Base-by-base conservation (phyloP, 192 early-diverging fungal genomes). In the Mycoemilia scoparia region DNA sequence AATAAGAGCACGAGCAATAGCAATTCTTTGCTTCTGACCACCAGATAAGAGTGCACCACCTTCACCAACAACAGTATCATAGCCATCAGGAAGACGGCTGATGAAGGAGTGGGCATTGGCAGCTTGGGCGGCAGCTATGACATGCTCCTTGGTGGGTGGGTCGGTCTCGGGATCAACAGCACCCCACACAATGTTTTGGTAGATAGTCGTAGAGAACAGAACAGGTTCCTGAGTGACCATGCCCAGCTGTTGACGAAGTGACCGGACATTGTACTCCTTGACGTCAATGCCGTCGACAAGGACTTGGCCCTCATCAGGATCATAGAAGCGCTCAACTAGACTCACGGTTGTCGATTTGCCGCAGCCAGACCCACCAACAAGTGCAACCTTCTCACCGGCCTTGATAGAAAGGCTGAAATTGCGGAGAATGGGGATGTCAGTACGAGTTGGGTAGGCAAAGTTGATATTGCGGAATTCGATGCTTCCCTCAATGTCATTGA, bases 1-100 rank as follows among this genome's bases (percentile, higher is more conserved):
- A 25, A 90, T 67, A 33, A 95, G 64, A 12, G 87, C 85, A 24
- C 89, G 71, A 8, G 89, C 88, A 66, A 97, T 93, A 36, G 87
- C 85, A 48, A 92, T 85, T 41, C 91, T 76, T 48, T 91, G 92
- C 57, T 91, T 91, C 53, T 96, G 91, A 10, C 91, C 91, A 34
- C 89, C 91, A 15, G 80, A 84, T 4, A 96, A 43, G 54, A 73
- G 48, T 30, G 79, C 66, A 3, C 76, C 81, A 29, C 69, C 59
- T 54, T 93, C 87, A 32, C 92, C 92, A 13, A 89, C 84, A 36
- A 74, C 38, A 1, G 89, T 90, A 46, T 91, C 77, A 62, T 90
- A 86, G 21, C 76, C 73, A 11, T 82, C 52, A 13, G 79, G 79
- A 14, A 84, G 55, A 15, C 64, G 55, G 38, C 47, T 47, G 34